phyloP scores from a whole-genome alignment of 1,284 basidiomycete genomes.

The Tylopilus sp. region DNA sequence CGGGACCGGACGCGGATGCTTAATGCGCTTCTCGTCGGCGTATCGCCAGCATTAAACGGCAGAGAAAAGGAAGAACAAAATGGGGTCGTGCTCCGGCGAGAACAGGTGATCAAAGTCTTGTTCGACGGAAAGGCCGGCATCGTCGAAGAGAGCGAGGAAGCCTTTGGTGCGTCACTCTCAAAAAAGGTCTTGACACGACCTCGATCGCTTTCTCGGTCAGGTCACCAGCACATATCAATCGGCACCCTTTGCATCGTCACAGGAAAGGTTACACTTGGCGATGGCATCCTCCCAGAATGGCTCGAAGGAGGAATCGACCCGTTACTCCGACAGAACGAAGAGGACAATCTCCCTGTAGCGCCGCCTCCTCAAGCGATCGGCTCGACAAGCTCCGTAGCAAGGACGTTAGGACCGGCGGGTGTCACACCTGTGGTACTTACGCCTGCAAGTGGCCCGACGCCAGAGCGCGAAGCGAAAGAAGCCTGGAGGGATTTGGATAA shows the following conservation, averaged over 20 bases:
- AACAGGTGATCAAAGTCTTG: slow-evolving; percentile 77
- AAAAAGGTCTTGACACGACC: neutral
- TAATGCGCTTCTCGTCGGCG: slow-evolving; percentile 55
- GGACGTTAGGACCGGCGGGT: slow-evolving; percentile 16
- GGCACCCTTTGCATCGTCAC: slow-evolving; percentile 59
- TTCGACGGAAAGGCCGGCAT: slow-evolving; percentile 66
- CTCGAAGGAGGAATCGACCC: slow-evolving; percentile 58
- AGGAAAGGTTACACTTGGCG: slow-evolving; percentile 44
- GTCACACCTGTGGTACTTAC: slow-evolving; percentile 49
- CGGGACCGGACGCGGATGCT: slow-evolving; percentile 85
- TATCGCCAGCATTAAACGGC: slow-evolving; percentile 36
- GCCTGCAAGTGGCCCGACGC: slow-evolving; percentile 45
- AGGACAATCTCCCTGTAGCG: slow-evolving; percentile 43
- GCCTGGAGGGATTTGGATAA: slow-evolving; percentile 61
- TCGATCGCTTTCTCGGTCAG: slow-evolving; percentile 27
- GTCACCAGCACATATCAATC: slow-evolving; percentile 42
- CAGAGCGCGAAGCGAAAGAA: slow-evolving; percentile 40
- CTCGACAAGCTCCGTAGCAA: slow-evolving; percentile 30
- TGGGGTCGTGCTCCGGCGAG: slow-evolving; percentile 75
- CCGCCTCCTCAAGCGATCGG: slow-evolving; percentile 39
- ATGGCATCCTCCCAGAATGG: slow-evolving; percentile 55
- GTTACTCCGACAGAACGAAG: slow-evolving; percentile 52
- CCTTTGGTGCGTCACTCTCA: slow-evolving; percentile 20
- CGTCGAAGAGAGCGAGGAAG: slow-evolving; percentile 36
- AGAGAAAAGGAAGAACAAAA: slow-evolving; percentile 38